These are phyloP conservation scores for Cutaneotrichosporon arboriforme DNA, from an alignment of 1,284 basidiomycete genomes.

Conservation along the genomic window DNA sequence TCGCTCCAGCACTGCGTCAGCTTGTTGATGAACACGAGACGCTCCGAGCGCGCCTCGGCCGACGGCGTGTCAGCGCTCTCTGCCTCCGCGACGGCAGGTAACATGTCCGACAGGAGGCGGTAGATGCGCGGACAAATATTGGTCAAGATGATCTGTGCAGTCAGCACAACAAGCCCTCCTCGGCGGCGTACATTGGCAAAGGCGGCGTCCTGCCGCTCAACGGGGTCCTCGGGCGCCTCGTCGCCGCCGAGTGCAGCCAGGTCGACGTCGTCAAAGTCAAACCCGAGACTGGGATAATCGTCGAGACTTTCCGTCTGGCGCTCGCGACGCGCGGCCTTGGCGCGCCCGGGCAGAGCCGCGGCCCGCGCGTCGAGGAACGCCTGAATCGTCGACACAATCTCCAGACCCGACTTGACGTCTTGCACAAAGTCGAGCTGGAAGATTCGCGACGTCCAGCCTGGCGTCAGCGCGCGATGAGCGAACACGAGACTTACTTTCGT, in stretches of 20 bases:
- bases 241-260: slow-evolving; percentile 30
- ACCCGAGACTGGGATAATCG: slow-evolving; percentile 45
- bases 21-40: slow-evolving; percentile 48
- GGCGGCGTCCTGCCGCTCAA: slow-evolving; percentile 34
- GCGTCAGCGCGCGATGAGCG: background rate
- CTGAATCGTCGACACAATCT: slow-evolving; percentile 59
- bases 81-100: slow-evolving; percentile 41
- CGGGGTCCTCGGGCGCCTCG: slow-evolving; percentile 26
- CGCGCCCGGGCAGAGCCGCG: slow-evolving; percentile 53
- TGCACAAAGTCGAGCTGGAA: slow-evolving; percentile 55
- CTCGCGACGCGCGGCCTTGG: slow-evolving; percentile 43
- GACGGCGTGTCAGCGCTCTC: slow-evolving; percentile 10
- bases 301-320: slow-evolving; percentile 66
- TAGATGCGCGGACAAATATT: slow-evolving; percentile 60
- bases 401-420: slow-evolving; percentile 54
- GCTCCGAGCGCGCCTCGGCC: slow-evolving; percentile 25
- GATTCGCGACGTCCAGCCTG: slow-evolving; percentile 62
- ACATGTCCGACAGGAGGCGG: slow-evolving; percentile 56
- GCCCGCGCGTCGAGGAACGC: slow-evolving; percentile 62
- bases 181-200: slow-evolving; percentile 13
- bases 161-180: background rate
- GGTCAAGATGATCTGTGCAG: slow-evolving; percentile 55
- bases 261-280: slow-evolving; percentile 40
- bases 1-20: slow-evolving; percentile 75
- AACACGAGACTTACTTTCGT: slow-evolving; percentile 53